Percentiles rank a stretch among this genome's conserved stretches.
These are phyloP conservation scores for Perilla frutescens DNA, from an alignment of 257 asterid genomes.

Conservation along the genomic window DNA sequence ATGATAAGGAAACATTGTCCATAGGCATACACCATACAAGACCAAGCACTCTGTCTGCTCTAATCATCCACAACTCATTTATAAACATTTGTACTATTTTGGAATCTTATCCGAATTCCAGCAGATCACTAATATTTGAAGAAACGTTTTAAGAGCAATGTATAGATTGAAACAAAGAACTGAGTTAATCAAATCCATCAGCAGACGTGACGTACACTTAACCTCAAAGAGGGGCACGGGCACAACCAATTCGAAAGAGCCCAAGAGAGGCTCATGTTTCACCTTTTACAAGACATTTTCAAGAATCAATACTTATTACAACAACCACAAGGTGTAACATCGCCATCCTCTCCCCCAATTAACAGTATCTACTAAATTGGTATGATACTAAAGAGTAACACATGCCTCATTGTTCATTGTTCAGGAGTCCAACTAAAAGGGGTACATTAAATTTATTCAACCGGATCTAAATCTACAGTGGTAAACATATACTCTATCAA, in stretches of 20 bases:
- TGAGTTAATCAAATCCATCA: slow-evolving; percentile 14
- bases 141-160: background rate
- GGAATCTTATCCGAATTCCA: background rate
- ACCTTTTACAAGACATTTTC: slow-evolving; percentile 3
- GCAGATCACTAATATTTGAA: slow-evolving; percentile 7
- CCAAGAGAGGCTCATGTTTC: slow-evolving; percentile 1
- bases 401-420: slow-evolving; percentile 16
- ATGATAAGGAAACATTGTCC: background rate
- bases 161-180: slow-evolving; percentile 12
- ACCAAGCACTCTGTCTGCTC: background rate
- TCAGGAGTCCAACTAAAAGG: slow-evolving; percentile 29
- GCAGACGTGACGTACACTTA: background rate
- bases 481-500: slow-evolving; percentile 35
- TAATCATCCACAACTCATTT: slow-evolving; percentile 7
- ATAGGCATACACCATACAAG: background rate
- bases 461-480: slow-evolving; percentile 20
- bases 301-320: slow-evolving; percentile 10
- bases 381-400: background rate
- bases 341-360: background rate
- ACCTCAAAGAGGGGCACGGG: slow-evolving; percentile 2
- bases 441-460: slow-evolving; percentile 39
- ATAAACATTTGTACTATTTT: background rate
- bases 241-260: background rate
- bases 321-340: background rate
- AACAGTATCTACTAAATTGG: slow-evolving; percentile 10